Evolutionary conservation across 2,329 filamentous ascomycete species (phyloP).

Genomic region (Colletotrichum liaoningense): DNA sequence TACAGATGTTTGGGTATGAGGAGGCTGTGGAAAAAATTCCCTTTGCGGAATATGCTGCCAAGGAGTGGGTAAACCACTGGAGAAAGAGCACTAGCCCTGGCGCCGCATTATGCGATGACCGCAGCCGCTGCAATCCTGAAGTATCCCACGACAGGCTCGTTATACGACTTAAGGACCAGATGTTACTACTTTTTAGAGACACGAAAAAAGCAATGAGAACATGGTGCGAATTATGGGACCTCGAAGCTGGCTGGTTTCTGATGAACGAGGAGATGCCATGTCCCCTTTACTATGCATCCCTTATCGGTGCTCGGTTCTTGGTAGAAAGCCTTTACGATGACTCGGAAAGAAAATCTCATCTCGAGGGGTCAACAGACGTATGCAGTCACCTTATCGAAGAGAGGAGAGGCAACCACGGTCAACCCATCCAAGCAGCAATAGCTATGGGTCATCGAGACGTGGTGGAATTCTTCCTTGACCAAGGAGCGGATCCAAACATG

Average conservation of each 20-base stretch:
- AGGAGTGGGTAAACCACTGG: background rate
- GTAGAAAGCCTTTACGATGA: too few relatives aligned
- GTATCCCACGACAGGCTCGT: background rate
- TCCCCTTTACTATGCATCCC: too few relatives aligned
- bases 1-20: too few relatives aligned
- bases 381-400: too few relatives aligned
- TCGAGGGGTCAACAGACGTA: too few relatives aligned
- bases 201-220: background rate
- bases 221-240: background rate
- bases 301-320: too few relatives aligned
- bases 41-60: background rate
- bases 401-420: too few relatives aligned
- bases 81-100: background rate
- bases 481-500: background rate
- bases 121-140: background rate
- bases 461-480: background rate
- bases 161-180: background rate
- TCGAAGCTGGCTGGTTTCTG: too few relatives aligned
- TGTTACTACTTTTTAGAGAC: background rate
- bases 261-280: too few relatives aligned
- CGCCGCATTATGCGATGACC: background rate
- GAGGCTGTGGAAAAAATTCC: too few relatives aligned
- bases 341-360: too few relatives aligned
- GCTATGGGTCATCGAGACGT: background rate
- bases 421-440: too few relatives aligned